phyloP scores from a whole-genome alignment of 2,329 filamentous ascomycete genomes.

The Colletotrichum sp. region DNA sequence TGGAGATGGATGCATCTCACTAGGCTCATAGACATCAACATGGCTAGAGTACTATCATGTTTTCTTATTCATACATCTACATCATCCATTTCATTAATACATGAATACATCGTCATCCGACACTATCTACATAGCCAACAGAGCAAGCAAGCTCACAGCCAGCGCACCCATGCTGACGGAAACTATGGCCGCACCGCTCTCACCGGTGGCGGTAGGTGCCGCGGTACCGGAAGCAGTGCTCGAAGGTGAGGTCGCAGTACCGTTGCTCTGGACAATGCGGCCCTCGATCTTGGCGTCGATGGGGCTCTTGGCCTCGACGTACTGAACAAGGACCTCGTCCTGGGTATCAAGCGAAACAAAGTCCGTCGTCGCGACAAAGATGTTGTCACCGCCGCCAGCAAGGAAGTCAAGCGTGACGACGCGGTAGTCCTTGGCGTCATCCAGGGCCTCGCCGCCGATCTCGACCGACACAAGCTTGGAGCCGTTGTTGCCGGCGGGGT shows the following conservation, averaged over 20 bases:
- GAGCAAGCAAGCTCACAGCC: neutral
- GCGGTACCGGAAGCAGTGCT: neutral
- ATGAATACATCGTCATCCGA: neutral
- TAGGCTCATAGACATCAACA: neutral
- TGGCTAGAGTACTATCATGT: neutral
- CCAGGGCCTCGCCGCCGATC: conserved; percentile 53
- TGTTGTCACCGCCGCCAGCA: conserved; percentile 67
- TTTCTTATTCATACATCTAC: neutral
- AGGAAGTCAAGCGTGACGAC: conserved; percentile 69
- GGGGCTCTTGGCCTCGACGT: conserved; percentile 54
- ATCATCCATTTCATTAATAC: conserved; percentile 3
- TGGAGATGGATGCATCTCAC: neutral
- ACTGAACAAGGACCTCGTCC: conserved; percentile 58
- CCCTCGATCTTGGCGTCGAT: conserved; percentile 55
- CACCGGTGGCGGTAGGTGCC: neutral
- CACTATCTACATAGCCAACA: neutral
- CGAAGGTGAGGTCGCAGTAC: neutral
- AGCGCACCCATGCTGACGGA: neutral
- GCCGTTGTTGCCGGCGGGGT: conserved; percentile 54
- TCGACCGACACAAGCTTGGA: conserved; percentile 57
- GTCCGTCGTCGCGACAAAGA: conserved; percentile 46
- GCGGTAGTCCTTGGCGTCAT: conserved; percentile 53
- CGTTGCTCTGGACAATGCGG: conserved; percentile 38
- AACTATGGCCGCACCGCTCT: neutral
- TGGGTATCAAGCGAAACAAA: conserved; percentile 56